phyloP scores from a whole-genome alignment of 2,329 filamentous ascomycete species.

The Talaromyces sp. region DNA sequence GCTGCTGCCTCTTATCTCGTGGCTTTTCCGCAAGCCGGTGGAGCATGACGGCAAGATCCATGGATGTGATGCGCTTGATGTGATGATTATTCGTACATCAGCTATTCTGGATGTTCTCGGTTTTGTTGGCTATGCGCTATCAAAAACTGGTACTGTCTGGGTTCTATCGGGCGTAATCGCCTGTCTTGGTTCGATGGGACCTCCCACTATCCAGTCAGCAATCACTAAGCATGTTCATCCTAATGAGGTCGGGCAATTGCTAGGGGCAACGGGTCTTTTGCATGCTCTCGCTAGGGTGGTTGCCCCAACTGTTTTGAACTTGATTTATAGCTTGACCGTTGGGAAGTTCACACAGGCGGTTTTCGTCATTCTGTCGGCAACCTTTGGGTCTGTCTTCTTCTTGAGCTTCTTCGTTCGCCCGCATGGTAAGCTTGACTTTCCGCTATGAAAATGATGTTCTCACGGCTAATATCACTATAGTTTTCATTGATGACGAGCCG shows the following conservation, averaged over 20 bases:
- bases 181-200: slow-evolving; percentile 79
- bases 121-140: slow-evolving; percentile 72
- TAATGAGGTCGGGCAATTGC: slow-evolving; percentile 79
- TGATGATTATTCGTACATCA: slow-evolving; percentile 73
- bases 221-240: slow-evolving; percentile 89
- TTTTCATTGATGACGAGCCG: slow-evolving; percentile 19
- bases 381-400: slow-evolving; percentile 69
- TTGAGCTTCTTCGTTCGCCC: slow-evolving; percentile 73
- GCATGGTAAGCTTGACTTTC: slow-evolving; percentile 62
- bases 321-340: slow-evolving; percentile 82
- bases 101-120: slow-evolving; percentile 77
- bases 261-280: slow-evolving; percentile 83
- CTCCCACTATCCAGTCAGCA: slow-evolving; percentile 79
- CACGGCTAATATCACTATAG: slow-evolving; percentile 18
- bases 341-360: slow-evolving; percentile 76
- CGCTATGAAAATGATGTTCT: neutral
- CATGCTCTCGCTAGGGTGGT: slow-evolving; percentile 80
- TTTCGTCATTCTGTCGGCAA: slow-evolving; percentile 70
- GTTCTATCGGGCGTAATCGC: slow-evolving; percentile 72
- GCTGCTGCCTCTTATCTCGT: slow-evolving; percentile 75
- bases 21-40: slow-evolving; percentile 63
- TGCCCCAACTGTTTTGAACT: slow-evolving; percentile 80
- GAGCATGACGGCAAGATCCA: slow-evolving; percentile 52
- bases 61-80: slow-evolving; percentile 77
- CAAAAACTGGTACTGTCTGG: slow-evolving; percentile 35